Conservation (phyloP, 768 basidiomycete species). For the Pholiota microspora region DNA sequence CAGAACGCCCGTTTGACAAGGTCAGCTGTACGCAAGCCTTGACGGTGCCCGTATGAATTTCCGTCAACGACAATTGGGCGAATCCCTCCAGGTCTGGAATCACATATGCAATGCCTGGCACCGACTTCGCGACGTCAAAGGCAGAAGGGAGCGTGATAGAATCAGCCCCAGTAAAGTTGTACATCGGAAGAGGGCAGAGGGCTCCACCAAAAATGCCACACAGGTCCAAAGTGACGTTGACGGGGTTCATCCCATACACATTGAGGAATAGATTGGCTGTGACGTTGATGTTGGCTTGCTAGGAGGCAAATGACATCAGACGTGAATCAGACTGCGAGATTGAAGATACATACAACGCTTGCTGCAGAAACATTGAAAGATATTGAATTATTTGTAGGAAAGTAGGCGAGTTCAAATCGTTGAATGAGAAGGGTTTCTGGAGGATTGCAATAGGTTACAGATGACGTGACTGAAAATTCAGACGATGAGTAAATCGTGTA, state of each 20-base stretch:
- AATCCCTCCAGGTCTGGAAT: constrained; percentile 93
- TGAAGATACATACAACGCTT: constrained; percentile 63
- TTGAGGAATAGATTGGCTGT: constrained; percentile 79
- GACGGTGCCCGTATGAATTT: constrained; percentile 65
- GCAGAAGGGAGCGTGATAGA: constrained; percentile 62
- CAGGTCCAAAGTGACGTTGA: constrained; percentile 86
- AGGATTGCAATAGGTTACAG: constrained; percentile 83
- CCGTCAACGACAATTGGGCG: constrained; percentile 72
- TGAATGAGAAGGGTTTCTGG: constrained; percentile 79
- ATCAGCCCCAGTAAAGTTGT: constrained; percentile 86
- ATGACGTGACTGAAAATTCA: constrained; percentile 65
- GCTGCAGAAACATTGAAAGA: constrained; percentile 85
- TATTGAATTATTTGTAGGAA: constrained; percentile 68
- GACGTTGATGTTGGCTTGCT: constrained; percentile 79
- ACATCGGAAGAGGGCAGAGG: constrained; percentile 78
- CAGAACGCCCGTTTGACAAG: constrained; percentile 87
- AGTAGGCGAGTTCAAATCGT: constrained; percentile 73
- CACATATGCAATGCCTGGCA: constrained; percentile 80
- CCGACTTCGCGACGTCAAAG: constrained; percentile 47
- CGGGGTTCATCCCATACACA: constrained; percentile 80
- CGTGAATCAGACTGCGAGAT: constrained; percentile 6
- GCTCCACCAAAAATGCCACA: constrained; percentile 77
- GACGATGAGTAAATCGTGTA: not conserved
- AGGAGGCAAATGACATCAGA: constrained; percentile 15
- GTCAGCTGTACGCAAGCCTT: constrained; percentile 93